phyloP scores from a whole-genome alignment of 805 yeast genomes.

The Wickerhamiella sorbophila region DNA sequence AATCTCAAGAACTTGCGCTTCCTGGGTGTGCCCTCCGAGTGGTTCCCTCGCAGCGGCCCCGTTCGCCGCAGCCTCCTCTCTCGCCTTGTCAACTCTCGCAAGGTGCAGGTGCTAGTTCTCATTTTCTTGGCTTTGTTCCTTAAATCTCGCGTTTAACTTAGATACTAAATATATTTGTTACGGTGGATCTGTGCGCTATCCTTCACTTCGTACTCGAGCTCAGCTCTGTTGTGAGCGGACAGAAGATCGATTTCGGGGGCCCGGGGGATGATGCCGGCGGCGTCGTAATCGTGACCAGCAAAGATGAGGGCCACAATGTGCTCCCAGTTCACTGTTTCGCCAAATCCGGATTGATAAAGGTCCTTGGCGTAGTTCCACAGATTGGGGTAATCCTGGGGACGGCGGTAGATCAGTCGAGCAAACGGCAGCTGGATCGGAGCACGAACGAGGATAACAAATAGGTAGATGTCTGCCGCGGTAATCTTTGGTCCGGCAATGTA shows the following conservation, averaged over 20 bases:
- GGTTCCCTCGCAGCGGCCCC: conserved; percentile 28
- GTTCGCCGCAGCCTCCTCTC: conserved; percentile 15
- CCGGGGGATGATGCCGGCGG: conserved; percentile 65
- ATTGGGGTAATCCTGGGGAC: conserved; percentile 61
- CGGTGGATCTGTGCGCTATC: neutral
- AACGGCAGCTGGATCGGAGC: conserved; percentile 84
- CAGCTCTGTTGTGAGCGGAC: conserved; percentile 13
- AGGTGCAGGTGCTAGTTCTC: conserved; percentile 6
- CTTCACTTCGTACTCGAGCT: neutral
- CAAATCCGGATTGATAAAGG: conserved; percentile 53
- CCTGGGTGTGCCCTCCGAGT: conserved; percentile 24
- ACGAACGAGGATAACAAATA: conserved; percentile 71
- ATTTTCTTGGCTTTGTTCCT: conserved; percentile 3
- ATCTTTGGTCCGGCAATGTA: conserved; percentile 47
- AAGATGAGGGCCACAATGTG: conserved; percentile 88
- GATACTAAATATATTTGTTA: neutral
- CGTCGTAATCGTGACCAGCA: conserved; percentile 68
- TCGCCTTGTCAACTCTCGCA: conserved; percentile 12
- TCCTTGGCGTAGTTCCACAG: conserved; percentile 66
- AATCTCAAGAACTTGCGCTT: conserved; percentile 23
- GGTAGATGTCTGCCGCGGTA: conserved; percentile 80
- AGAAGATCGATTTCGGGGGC: conserved; percentile 46
- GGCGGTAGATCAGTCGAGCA: conserved; percentile 69
- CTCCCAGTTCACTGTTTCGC: conserved; percentile 68
- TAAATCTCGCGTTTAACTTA: neutral